A percentile compares a stretch with the other conserved stretches of the same genome.
phyloP scores from a whole-genome alignment of 257 asterid genomes.

The Nicotiana knightiana region DNA sequence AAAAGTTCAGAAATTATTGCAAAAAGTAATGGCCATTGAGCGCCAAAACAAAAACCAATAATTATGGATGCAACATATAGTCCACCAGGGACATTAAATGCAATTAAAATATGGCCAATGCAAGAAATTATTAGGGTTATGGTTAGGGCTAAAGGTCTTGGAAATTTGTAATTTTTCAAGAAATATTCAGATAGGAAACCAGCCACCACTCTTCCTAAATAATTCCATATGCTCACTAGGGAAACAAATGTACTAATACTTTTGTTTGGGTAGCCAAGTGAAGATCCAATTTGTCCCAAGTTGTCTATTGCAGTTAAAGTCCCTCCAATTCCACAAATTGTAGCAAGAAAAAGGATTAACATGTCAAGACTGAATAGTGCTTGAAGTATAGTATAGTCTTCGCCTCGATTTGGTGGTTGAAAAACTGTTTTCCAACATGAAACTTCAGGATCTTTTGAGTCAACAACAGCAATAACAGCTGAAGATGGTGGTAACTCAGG shows the following conservation, averaged over 20 bases:
- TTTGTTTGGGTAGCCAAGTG: constrained; percentile 52
- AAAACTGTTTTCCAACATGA: constrained; percentile 64
- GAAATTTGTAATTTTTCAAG: constrained; percentile 49
- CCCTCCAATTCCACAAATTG: constrained; percentile 80
- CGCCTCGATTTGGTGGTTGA: constrained; percentile 57
- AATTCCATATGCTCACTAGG: constrained; percentile 81
- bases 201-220: constrained; percentile 59
- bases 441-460: constrained; percentile 11
- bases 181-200: constrained; percentile 61
- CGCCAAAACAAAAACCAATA: constrained; percentile 82
- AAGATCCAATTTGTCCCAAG: constrained; percentile 56
- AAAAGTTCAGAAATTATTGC: constrained; percentile 78
- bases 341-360: constrained; percentile 49
- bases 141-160: constrained; percentile 55
- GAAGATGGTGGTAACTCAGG: not conserved
- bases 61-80: constrained; percentile 66
- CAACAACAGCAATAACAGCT: not conserved
- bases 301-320: constrained; percentile 76
- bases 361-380: constrained; percentile 65
- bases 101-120: constrained; percentile 62
- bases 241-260: constrained; percentile 75
- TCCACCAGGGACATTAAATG: constrained; percentile 51
- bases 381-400: constrained; percentile 70
- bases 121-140: constrained; percentile 39
- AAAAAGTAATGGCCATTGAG: constrained; percentile 77